phyloP scores from a whole-genome alignment of 306 rosid species.

The Bauhinia variegata region DNA sequence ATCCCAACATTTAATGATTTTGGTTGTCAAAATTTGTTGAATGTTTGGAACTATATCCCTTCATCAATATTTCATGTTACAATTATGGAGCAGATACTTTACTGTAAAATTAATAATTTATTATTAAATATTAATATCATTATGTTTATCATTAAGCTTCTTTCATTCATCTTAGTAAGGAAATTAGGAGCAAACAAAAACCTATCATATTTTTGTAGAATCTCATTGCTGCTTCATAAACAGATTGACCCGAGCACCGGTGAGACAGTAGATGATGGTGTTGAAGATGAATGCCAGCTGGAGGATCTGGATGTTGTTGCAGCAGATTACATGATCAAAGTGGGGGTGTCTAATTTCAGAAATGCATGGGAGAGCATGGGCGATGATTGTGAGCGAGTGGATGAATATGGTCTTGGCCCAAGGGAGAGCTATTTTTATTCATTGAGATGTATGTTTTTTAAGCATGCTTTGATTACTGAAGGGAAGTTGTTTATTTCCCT shows the following conservation, averaged over 20 bases:
- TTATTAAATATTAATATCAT: neutral
- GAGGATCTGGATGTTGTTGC: slow-evolving; percentile 97
- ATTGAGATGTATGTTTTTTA: no score
- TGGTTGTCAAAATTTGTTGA: neutral
- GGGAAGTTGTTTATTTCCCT: no score
- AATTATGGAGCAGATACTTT: neutral
- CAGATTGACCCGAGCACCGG: slow-evolving; percentile 88
- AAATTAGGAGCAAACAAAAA: slow-evolving; percentile 23
- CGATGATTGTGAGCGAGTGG: slow-evolving; percentile 74
- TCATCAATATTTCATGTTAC: no score
- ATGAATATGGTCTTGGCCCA: slow-evolving; percentile 93
- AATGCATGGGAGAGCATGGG: slow-evolving; percentile 94
- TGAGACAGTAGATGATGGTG: slow-evolving; percentile 97
- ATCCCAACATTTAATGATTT: neutral
- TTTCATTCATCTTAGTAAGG: slow-evolving; percentile 7
- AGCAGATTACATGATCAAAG: slow-evolving; percentile 91
- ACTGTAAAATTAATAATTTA: neutral
- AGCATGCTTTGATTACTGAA: no score
- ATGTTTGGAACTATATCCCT: no score
- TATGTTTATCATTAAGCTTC: slow-evolving; percentile 9
- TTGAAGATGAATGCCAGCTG: slow-evolving; percentile 95
- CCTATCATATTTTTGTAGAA: slow-evolving; percentile 4
- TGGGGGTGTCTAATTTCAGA: slow-evolving; percentile 84
- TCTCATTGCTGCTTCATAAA: slow-evolving; percentile 12
- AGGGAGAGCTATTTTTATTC: slow-evolving; percentile 91